Conservation (phyloP, 371 early-diverging fungal species). For the Blakeslea trispora region DNA sequence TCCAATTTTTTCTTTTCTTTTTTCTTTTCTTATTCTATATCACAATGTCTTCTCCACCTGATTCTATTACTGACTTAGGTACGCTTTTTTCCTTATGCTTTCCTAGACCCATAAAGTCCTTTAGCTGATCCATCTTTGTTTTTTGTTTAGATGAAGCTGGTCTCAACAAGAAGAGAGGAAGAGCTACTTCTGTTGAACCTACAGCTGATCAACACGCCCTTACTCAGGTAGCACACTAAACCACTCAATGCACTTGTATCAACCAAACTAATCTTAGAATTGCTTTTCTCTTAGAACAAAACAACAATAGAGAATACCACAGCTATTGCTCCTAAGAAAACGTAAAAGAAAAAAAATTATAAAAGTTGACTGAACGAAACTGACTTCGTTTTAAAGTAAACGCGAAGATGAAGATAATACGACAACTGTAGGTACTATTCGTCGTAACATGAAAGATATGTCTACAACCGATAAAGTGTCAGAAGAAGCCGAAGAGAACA, state of each 20-base stretch:
- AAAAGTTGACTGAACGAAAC: not conserved
- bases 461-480: constrained; percentile 38
- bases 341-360: constrained; percentile 26
- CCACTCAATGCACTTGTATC: too few species aligned
- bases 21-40: too few species aligned
- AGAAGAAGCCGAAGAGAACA: constrained; percentile 11
- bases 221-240: not conserved
- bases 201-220: constrained; percentile 3
- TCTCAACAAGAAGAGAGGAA: constrained; percentile 45
- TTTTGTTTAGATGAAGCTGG: constrained; percentile 34
- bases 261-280: too few species aligned
- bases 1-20: too few species aligned
- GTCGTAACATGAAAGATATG: constrained; percentile 51
- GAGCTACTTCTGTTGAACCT: constrained; percentile 50
- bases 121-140: too few species aligned
- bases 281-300: too few species aligned
- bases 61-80: constrained; percentile 23
- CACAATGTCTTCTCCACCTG: constrained; percentile 24
- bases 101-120: not conserved
- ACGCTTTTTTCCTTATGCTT: too few species aligned
- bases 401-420: constrained; percentile 36
- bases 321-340: constrained; percentile 42
- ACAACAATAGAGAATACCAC: too few species aligned
- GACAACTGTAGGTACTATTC: constrained; percentile 40
- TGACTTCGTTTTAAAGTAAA: too few species aligned